Evolutionary conservation across 805 yeast species (phyloP), one percentile per base, ranked within the genome.

Genomic region (Scheffersomyces coipomensis): DNA sequence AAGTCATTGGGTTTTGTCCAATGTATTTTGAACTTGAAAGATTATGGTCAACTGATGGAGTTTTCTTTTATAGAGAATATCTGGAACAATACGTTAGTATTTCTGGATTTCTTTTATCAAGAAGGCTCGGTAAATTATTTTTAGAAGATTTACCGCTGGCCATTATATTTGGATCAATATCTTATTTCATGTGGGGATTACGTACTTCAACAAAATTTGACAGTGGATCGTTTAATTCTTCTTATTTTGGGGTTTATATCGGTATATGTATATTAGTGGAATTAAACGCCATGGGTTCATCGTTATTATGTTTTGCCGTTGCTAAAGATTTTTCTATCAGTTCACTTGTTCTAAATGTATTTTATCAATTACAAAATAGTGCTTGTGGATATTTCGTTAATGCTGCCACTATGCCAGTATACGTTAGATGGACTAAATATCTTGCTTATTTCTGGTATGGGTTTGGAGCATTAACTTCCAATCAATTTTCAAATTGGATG

Each of bases 341-440:
- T 1, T 69, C 85, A 0, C 61, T 84, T 40, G 60, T 79, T 13
- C 72, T 79, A 21, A 85, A 84, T 51, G 56, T 80, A 38, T 72
- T 79, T 43, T 84, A 79, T 53, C 86, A 88, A 24, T 63, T 85
- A 21, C 88, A 86, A 51, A 78, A 85, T 38, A 76, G 84, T 71
- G 87, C 88, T 0, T 82, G 88, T 57, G 96, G 96, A 1, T 85
- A 78, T 60, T 87, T 84, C 52, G 85, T 83, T 16, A 86, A 87
- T 56, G 78, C 89, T 1, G 66, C 70, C 8, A 71, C 78, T 1
- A 73, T 86, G 80, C 95, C 95, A 0, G 95, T 85, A 1, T 88
- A 88, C 52, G 95, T 88, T 10, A 71, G 88, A 25, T 88, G 96
- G 96, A 73, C 83, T 4, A 85, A 84, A 55, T 88, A 85, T 58